phyloP scores from a whole-genome alignment of 306 rosid species.

The barrel medic (Medicago truncatula) region MtrunA17r5.0-ANR NC_053044.1:53758501-53759000 shows the following conservation, averaged over 20 bases:
- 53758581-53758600: neutral
- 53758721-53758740: constrained; percentile 97
- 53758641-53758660: constrained; percentile 69
- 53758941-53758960: constrained; percentile 1
- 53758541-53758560: neutral
- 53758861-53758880: neutral
- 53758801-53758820: constrained; percentile 16
- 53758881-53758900: neutral
- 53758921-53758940: neutral
- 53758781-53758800: constrained; percentile 34
- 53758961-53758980: constrained; percentile 21
- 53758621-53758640: constrained; percentile 30
- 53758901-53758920: neutral
- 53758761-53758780: constrained; percentile 27
- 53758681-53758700: constrained; percentile 82
- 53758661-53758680: constrained; percentile 73
- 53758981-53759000: constrained; percentile 13
- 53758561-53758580: neutral
- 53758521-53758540: neutral
- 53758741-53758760: constrained; percentile 80
- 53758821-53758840: neutral
- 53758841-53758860: neutral
- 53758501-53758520: constrained; percentile 1
- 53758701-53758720: constrained; percentile 76
- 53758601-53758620: neutral